These are phyloP conservation scores for Leucocoprinus sp. DNA, from an alignment of 768 basidiomycete genomes.

Conservation along the genomic window DNA sequence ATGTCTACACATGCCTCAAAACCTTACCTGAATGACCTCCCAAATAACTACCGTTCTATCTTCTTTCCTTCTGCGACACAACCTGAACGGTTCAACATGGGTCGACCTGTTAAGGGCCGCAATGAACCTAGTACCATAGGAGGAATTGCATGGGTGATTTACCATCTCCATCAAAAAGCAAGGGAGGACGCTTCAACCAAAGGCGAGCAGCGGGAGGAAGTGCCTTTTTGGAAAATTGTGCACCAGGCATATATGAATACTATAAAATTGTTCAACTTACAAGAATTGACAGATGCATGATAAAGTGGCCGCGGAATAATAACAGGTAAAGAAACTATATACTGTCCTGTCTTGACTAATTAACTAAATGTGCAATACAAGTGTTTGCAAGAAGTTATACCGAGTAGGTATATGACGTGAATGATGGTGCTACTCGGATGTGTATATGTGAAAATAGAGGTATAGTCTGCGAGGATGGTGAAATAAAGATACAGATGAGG, in stretches of 20 bases:
- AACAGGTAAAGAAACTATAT: not conserved
- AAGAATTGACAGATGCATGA: conserved; percentile 5
- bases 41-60: conserved; percentile 32
- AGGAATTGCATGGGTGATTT: conserved; percentile 67
- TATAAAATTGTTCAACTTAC: conserved; percentile 1
- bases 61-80: conserved; percentile 47
- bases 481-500: conserved; percentile 10
- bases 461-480: conserved; percentile 2
- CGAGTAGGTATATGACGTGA: no score
- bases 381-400: no score
- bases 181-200: not conserved
- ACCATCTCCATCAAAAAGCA: conserved; percentile 32
- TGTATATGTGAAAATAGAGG: not conserved
- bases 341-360: no score
- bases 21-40: conserved; percentile 37
- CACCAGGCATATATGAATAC: conserved; percentile 8
- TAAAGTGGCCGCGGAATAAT: not conserved
- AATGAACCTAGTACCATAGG: conserved; percentile 66
- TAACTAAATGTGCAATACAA: no score
- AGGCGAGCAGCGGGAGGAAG: conserved; percentile 1
- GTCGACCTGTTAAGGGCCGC: conserved; percentile 64
- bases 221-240: conserved; percentile 6
- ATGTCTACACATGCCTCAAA: conserved; percentile 59
- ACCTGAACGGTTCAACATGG: conserved; percentile 49
- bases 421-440: no score